Conservation (phyloP, 208 protist species). For the Crithidia fasciculata region DNA sequence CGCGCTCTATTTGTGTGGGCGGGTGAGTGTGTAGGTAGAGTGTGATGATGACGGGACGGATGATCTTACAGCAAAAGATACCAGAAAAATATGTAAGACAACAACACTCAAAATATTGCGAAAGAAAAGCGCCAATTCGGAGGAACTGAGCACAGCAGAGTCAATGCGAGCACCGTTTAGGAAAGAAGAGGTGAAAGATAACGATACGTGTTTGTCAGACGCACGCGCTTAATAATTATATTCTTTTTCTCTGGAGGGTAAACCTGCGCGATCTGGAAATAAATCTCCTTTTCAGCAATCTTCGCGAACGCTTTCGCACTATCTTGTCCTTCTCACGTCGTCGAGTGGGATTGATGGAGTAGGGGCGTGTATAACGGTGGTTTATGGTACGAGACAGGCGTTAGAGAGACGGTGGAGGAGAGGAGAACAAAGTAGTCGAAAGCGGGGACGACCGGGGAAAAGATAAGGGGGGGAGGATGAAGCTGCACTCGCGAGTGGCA, state of each 20-base stretch:
- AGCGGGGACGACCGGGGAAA: too few relatives aligned
- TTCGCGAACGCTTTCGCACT: too few relatives aligned
- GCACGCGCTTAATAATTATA: neutral
- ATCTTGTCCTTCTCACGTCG: too few relatives aligned
- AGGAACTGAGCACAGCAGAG: neutral
- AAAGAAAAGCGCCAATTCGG: neutral
- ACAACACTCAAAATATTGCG: neutral
- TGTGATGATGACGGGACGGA: neutral
- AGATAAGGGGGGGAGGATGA: too few relatives aligned
- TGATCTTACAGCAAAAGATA: neutral
- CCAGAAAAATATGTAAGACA: neutral
- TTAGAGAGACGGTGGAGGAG: too few relatives aligned
- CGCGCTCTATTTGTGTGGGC: constrained; percentile 10
- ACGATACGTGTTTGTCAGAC: neutral
- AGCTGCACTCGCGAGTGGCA: too few relatives aligned
- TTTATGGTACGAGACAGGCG: too few relatives aligned
- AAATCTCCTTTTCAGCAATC: neutral
- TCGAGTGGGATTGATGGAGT: too few relatives aligned
- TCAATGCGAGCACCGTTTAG: neutral
- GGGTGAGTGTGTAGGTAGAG: neutral
- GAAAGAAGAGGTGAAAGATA: too few relatives aligned
- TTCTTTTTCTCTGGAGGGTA: constrained; percentile 11
- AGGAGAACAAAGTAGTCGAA: too few relatives aligned
- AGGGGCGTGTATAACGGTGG: too few relatives aligned
- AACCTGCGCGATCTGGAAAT: neutral